phyloP scores from a whole-genome alignment of 805 yeast genomes.

The Kodamaea restingae region DNA sequence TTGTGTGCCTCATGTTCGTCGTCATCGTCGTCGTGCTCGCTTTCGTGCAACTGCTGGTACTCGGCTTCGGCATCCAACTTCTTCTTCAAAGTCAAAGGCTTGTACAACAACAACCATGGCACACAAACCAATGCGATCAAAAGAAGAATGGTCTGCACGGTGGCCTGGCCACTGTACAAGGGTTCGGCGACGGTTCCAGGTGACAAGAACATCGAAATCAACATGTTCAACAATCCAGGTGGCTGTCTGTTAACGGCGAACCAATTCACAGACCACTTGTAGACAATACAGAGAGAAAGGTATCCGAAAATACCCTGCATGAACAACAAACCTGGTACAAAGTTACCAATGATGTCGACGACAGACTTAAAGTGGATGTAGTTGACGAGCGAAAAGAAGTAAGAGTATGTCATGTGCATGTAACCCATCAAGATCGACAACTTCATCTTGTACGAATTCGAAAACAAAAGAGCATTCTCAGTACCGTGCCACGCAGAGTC shows the following conservation, averaged over 20 bases:
- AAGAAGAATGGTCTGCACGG: conserved; percentile 55
- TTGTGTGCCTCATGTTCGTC: conserved; percentile 32
- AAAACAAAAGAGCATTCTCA: conserved; percentile 63
- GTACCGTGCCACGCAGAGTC: conserved; percentile 82
- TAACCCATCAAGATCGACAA: conserved; percentile 73
- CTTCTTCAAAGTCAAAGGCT: conserved; percentile 51
- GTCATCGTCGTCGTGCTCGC: conserved; percentile 29
- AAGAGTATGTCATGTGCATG: conserved; percentile 70
- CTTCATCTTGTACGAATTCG: conserved; percentile 76
- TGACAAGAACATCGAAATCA: conserved; percentile 69
- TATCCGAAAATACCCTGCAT: conserved; percentile 78
- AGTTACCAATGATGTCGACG: conserved; percentile 68
- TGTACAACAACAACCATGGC: conserved; percentile 67
- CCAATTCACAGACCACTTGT: conserved; percentile 77
- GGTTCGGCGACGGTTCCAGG: conserved; percentile 68
- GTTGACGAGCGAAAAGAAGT: conserved; percentile 63
- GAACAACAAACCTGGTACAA: conserved; percentile 67
- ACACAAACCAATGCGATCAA: conserved; percentile 62
- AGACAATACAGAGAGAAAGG: conserved; percentile 58
- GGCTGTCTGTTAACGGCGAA: conserved; percentile 56
- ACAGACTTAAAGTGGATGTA: conserved; percentile 52
- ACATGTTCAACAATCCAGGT: conserved; percentile 70
- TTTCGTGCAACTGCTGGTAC: conserved; percentile 16
- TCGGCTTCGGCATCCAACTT: conserved; percentile 28
- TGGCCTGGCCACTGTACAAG: conserved; percentile 61